phyloP scores from a whole-genome alignment of 1,284 basidiomycete species.

The Farysia itapuensis region DNA sequence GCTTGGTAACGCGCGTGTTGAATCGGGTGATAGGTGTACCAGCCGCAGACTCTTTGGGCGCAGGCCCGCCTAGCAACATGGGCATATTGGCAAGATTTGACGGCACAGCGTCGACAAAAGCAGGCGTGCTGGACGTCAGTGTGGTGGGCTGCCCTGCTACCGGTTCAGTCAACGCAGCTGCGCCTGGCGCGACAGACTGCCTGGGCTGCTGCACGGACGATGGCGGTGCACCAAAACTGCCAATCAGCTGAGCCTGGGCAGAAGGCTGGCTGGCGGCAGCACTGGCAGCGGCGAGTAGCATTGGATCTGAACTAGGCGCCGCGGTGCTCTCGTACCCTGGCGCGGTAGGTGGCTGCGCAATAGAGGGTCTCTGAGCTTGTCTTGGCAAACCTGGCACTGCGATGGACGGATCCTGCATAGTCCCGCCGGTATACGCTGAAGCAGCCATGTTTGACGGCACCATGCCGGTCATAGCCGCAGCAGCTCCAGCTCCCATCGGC shows the following conservation, averaged over 20 bases:
- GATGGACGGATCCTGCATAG: slow-evolving; percentile 4
- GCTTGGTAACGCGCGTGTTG: slow-evolving; percentile 69
- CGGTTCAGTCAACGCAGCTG: slow-evolving; percentile 1
- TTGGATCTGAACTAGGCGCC: slow-evolving; percentile 17
- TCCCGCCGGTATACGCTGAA: not conserved
- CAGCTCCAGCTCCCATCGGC: slow-evolving; percentile 1
- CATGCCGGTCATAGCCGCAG: slow-evolving; percentile 3
- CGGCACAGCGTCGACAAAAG: slow-evolving; percentile 39
- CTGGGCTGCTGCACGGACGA: too few species aligned
- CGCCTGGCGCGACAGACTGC: not conserved
- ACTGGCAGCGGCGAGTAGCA: slow-evolving; percentile 28
- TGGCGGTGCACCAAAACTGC: too few species aligned
- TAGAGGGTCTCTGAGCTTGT: slow-evolving; percentile 22
- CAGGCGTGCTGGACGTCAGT: slow-evolving; percentile 16
- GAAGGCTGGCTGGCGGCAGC: slow-evolving; percentile 20
- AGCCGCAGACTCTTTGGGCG: slow-evolving; percentile 44
- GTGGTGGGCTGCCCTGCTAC: slow-evolving; percentile 39
- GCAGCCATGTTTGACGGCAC: slow-evolving; percentile 2
- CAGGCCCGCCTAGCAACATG: slow-evolving; percentile 59
- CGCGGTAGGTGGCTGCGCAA: slow-evolving; percentile 3
- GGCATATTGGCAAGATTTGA: slow-evolving; percentile 50
- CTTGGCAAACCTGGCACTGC: slow-evolving; percentile 10
- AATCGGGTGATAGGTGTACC: slow-evolving; percentile 66
- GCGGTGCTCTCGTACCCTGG: slow-evolving; percentile 10
- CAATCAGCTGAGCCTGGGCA: slow-evolving; percentile 28